Percentiles rank a stretch among this genome's conserved stretches.
Conservation (phyloP, 106 monocot genomes). For the Dendrobium officinale region DNA sequence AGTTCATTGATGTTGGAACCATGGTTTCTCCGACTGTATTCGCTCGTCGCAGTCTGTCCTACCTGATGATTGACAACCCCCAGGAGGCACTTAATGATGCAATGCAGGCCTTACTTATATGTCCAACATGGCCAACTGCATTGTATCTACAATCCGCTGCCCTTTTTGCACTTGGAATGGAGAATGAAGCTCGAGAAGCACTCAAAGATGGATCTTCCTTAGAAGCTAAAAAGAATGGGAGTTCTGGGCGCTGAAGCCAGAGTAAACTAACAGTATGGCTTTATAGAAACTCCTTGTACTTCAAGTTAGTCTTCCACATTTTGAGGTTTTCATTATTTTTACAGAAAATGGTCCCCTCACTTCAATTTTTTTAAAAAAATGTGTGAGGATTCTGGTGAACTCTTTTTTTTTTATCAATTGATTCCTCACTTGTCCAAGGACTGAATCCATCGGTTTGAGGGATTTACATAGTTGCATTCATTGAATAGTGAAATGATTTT, state of each 20-base stretch:
- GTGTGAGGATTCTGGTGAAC: background rate
- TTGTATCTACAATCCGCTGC: constrained; percentile 54
- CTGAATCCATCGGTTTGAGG: background rate
- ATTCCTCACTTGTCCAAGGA: background rate
- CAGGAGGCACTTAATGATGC: constrained; percentile 58
- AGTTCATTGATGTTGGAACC: constrained; percentile 95
- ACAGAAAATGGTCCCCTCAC: background rate
- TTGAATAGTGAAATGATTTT: background rate
- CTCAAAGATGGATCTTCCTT: constrained; percentile 41
- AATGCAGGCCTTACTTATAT: constrained; percentile 50
- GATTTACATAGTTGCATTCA: no score
- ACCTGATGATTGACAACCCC: constrained; percentile 55
- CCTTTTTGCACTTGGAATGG: constrained; percentile 43
- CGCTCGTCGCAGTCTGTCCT: constrained; percentile 42
- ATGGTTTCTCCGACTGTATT: constrained; percentile 74
- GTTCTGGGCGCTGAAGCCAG: background rate
- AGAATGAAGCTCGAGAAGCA: constrained; percentile 44
- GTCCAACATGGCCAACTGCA: constrained; percentile 55
- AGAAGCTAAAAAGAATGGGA: constrained; percentile 29
- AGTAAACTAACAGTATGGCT: background rate
- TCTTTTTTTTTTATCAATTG: background rate
- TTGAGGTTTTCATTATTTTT: background rate
- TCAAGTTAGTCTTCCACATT: background rate
- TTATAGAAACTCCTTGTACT: background rate
- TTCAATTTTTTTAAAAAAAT: background rate